These are phyloP conservation scores for Pythium apleroticum DNA, from an alignment of 352 stramenopile genomes.

Conservation along the genomic window DNA sequence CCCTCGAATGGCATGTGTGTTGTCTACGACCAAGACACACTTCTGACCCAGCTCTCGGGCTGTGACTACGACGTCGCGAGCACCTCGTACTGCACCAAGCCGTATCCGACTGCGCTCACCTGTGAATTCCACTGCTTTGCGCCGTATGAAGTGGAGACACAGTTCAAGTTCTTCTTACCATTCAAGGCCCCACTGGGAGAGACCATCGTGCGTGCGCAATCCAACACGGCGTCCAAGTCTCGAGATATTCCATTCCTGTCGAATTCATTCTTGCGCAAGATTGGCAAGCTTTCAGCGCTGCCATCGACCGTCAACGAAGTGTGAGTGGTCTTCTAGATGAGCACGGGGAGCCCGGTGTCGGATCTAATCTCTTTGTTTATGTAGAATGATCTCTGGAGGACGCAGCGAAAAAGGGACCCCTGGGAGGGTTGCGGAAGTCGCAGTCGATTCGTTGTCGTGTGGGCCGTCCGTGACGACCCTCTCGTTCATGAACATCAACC, in stretches of 20 bases:
- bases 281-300: background rate
- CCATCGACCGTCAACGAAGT: background rate
- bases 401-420: background rate
- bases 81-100: background rate
- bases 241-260: background rate
- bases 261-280: background rate
- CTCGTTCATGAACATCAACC: background rate
- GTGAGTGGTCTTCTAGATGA: too few relatives aligned
- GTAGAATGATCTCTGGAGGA: background rate
- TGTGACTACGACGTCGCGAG: background rate
- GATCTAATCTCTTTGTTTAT: background rate
- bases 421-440: background rate
- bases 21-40: background rate
- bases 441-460: background rate
- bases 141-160: background rate
- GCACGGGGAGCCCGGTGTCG: too few relatives aligned
- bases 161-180: background rate
- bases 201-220: background rate
- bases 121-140: background rate
- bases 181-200: background rate
- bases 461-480: background rate
- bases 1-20: background rate
- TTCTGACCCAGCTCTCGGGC: background rate
- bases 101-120: background rate
- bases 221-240: background rate